Base-by-base conservation (phyloP, 2,329 filamentous ascomycete genomes). In the Neurospora sp. region DNA sequence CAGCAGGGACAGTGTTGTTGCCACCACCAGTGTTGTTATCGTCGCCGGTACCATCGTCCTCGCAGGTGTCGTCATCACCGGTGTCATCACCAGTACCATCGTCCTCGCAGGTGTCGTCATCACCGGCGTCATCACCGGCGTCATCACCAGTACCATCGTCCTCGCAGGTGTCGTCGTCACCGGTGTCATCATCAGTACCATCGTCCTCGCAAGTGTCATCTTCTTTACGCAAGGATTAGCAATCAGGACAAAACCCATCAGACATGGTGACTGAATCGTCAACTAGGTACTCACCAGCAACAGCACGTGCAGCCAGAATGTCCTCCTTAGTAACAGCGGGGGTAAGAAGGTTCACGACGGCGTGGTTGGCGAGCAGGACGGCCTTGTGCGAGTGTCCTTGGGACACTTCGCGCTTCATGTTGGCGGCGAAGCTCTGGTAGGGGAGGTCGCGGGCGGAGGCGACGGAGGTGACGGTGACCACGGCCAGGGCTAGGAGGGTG, bases 241-340 rank as follows among this genome's bases (percentile, higher is more conserved):
- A 58, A 9, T 58, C 7, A 17, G 13, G 3, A 58, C 6, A 33
- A 58, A 58, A 15, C 3, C 23, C n/a, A 28, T 58, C 23, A 58
- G 3, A 23, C 43, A 58, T n/a, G 11, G 38, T 43, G 42, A 43
- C 23, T 33, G 3, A 4, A 8, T 58, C 23, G n/a, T 52, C 10
- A 4, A 23, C 10, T 19, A 17, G 13, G 10, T 28, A 58, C 52
- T 58, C 23, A 58, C 52, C 52, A 58, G 23, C 81, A 66, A 85
- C 84, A n/a, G 85, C 86, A 38, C 38, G 38, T 38, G 38, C 39
- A 19, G 81, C 80, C 28, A 79, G 75, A 74, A 89, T 87, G 78
- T 89, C 86, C 3, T 79, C 85, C 67, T 82, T 81, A 19, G 82
- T 82, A 19, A 84, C 84, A 66, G 87, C 86, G 43, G 85, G 80